These are phyloP conservation scores for Leptoxyphium fumago DNA, from an alignment of 2,329 filamentous ascomycete species.

Conservation along the genomic window DNA sequence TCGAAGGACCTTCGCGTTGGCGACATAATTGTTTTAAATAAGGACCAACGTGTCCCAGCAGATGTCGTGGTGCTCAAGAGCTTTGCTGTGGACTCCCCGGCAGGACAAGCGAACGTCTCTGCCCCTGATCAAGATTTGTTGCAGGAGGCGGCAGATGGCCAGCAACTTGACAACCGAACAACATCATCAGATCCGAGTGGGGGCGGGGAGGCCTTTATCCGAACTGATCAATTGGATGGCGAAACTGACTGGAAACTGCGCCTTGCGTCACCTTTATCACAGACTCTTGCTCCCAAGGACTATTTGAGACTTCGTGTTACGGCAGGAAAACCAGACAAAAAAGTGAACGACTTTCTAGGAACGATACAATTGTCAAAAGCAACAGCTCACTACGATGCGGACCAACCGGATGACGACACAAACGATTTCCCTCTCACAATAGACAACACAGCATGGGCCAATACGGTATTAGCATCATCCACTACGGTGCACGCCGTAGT, in stretches of 20 bases:
- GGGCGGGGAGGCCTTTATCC: constrained; percentile 86
- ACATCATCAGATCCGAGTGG: constrained; percentile 25
- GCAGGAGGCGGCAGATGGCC: constrained; percentile 10
- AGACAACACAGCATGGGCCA: constrained; percentile 97
- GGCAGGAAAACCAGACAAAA: constrained; percentile 81
- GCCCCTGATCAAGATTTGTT: constrained; percentile 2
- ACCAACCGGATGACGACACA: constrained; percentile 2
- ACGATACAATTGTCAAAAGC: constrained; percentile 60
- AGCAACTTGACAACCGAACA: constrained; percentile 16
- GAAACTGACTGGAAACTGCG: constrained; percentile 98
- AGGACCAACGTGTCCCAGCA: constrained; percentile 84
- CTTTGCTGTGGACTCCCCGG: constrained; percentile 41
- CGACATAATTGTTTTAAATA: constrained; percentile 83
- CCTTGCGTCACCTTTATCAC: constrained; percentile 71
- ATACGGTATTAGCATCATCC: constrained; percentile 89
- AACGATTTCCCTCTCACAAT: constrained; percentile 49
- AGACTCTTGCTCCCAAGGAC: constrained; percentile 58
- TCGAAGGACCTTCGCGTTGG: constrained; percentile 85
- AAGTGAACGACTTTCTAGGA: constrained; percentile 90
- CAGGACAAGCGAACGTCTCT: constrained; percentile 15
- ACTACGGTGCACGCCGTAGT: constrained; percentile 79
- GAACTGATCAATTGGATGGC: constrained; percentile 91
- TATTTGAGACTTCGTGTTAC: constrained; percentile 53
- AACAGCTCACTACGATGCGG: constrained; percentile 24
- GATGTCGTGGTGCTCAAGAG: constrained; percentile 91